A percentile compares a stretch with the other conserved stretches of the same genome.
Evolutionary conservation across 2,329 filamentous ascomycete genomes (phyloP).

Genomic region (Trichoderma arundinaceum): DNA sequence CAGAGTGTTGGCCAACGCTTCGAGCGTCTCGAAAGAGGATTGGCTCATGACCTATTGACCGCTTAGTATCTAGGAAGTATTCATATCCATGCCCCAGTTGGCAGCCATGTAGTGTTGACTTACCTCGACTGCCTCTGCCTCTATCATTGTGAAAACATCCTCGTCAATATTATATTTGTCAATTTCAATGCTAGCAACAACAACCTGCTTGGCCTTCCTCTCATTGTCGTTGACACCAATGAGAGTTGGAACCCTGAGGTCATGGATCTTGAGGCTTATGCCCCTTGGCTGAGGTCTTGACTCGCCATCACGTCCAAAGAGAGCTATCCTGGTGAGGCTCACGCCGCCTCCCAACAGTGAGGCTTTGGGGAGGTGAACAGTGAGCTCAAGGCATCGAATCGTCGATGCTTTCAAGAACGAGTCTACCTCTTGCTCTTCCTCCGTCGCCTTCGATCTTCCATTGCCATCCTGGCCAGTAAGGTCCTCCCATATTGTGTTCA

Average conservation of each 20-base stretch:
- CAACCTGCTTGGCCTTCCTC: conserved; percentile 67
- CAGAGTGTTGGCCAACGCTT: conserved; percentile 61
- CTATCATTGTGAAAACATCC: conserved; percentile 62
- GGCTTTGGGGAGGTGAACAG: conserved; percentile 68
- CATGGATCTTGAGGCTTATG: conserved; percentile 55
- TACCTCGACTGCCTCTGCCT: conserved; percentile 67
- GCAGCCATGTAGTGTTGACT: conserved; percentile 36
- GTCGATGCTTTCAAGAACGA: conserved; percentile 42
- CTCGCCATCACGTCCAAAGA: conserved; percentile 44
- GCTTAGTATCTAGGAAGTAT: conserved; percentile 8
- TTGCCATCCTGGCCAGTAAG: conserved; percentile 39
- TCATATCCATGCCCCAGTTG: not conserved
- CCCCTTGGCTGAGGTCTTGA: conserved; percentile 39
- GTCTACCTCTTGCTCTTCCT: conserved; percentile 7
- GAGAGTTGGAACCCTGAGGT: conserved; percentile 67
- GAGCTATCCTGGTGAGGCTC: conserved; percentile 55
- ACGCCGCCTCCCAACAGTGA: conserved; percentile 68
- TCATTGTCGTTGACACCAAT: conserved; percentile 78
- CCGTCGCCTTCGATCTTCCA: conserved; percentile 5
- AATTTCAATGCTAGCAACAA: conserved; percentile 67
- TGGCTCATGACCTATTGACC: conserved; percentile 55
- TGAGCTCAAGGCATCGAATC: conserved; percentile 57
- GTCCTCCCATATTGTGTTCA: conserved; percentile 44
- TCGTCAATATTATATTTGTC: conserved; percentile 54
- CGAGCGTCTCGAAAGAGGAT: conserved; percentile 67